Evolutionary conservation across 2,329 filamentous ascomycete genomes (phyloP).

Genomic region (Elsinoe necatrix): DNA sequence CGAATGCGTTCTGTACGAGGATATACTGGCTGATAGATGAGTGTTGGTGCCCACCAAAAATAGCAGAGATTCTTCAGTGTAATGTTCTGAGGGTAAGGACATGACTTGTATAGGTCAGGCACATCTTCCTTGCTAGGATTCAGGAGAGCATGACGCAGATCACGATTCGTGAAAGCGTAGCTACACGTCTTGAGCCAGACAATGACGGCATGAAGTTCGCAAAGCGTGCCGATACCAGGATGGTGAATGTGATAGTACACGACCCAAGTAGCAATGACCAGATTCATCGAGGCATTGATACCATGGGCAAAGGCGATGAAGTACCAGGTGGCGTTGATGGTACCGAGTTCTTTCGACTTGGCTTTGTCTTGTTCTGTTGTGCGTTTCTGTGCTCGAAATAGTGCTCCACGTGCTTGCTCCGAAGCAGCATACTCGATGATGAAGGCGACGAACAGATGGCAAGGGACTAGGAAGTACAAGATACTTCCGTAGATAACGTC

Average conservation of each 20-base stretch:
- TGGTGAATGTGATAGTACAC: constrained; percentile 92
- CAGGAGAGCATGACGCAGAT: constrained; percentile 74
- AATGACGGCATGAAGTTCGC: constrained; percentile 84
- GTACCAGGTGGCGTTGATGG: constrained; percentile 54
- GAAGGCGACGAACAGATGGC: constrained; percentile 83
- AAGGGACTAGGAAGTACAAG: constrained; percentile 80
- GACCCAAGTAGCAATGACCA: constrained; percentile 70
- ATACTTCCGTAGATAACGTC: constrained; percentile 68
- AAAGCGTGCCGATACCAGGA: constrained; percentile 83
- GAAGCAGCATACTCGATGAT: constrained; percentile 80
- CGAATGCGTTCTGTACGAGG: constrained; percentile 73
- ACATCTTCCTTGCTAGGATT: constrained; percentile 54
- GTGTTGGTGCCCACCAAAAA: constrained; percentile 96
- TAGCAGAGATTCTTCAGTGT: constrained; percentile 81
- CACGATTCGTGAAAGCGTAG: constrained; percentile 93
- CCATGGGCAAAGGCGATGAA: constrained; percentile 72
- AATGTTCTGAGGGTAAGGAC: constrained; percentile 86
- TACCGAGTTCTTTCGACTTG: constrained; percentile 45
- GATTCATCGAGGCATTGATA: constrained; percentile 72
- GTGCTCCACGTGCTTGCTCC: constrained; percentile 62
- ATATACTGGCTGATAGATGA: constrained; percentile 95
- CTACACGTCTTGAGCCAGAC: constrained; percentile 95
- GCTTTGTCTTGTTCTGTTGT: constrained; percentile 43
- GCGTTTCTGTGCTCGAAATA: constrained; percentile 46
- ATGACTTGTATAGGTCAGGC: constrained; percentile 71